These are phyloP conservation scores for Potentilla sterilis DNA, from an alignment of 306 rosid species.

Conservation along the genomic window DNA sequence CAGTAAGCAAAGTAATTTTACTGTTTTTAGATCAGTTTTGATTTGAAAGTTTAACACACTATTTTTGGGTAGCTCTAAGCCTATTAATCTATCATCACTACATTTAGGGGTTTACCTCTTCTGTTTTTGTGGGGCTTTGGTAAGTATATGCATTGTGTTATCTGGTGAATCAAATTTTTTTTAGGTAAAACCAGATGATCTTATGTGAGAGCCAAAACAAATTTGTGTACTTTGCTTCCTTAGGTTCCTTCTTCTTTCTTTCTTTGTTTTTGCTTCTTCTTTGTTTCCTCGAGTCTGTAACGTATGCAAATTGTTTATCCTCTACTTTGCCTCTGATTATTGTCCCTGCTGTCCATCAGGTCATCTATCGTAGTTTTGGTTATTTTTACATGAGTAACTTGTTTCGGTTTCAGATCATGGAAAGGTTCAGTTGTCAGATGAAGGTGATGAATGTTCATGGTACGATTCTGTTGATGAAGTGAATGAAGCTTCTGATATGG, in stretches of 20 bases:
- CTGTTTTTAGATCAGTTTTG: neutral
- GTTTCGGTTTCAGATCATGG: conserved; percentile 41
- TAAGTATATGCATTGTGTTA: no score
- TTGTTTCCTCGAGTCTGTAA: no score
- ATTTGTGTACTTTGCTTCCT: no score
- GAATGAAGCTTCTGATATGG: conserved; percentile 45
- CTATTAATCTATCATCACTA: no score
- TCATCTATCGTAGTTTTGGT: neutral
- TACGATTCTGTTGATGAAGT: conserved; percentile 48
- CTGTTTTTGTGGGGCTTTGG: no score
- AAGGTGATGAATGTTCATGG: conserved; percentile 38
- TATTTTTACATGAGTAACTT: conserved; percentile 5
- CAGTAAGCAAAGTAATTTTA: conserved; percentile 29
- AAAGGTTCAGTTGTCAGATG: conserved; percentile 35
- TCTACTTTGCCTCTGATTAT: neutral
- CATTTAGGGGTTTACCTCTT: no score
- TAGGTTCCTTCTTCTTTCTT: no score
- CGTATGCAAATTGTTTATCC: no score
- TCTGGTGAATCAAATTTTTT: no score
- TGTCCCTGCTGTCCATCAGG: neutral
- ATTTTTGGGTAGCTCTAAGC: neutral
- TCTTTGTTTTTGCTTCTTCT: no score
- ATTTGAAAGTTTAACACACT: neutral
- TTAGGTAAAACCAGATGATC: no score
- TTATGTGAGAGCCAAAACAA: no score